Base-by-base conservation (phyloP, 768 basidiomycete genomes). In the Glaciozyma antarctica region DNA sequence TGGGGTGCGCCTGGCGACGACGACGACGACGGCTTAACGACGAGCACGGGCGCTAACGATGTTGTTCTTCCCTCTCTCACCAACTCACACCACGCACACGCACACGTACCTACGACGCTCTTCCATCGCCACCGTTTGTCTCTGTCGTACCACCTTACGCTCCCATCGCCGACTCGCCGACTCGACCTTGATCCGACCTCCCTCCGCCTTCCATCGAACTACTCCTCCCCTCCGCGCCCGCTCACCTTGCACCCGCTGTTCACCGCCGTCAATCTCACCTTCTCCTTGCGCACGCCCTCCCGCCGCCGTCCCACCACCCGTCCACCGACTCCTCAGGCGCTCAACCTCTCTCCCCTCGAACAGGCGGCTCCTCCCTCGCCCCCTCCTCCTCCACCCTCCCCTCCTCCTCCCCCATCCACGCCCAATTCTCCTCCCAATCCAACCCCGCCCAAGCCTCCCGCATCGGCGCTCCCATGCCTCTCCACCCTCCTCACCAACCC, bases 251-350 rank as follows among this genome's bases (percentile, higher is more conserved):
- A 34, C 21, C 59, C 34, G 7, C 13, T 49, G 28, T 30, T 30
- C 28, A n/a, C n/a, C n/a, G n/a, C 19, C 45, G 4, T 22, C 56
- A 19, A 24, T 7, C 9, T 12, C 53, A 4, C 19, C 62, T 8
- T 19, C 15, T 2, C 4, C 55, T 22, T 12, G 8, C 41, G 22
- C 58, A n/a, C 28, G 22, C 51, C 32, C 2, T 63, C 55, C 51
- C 34, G 63, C 44, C 64, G 62, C 21, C 62, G 54, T 62, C 21
- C 57, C 61, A 55, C 32, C 5, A 51, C 34, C 48, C 60, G 3
- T 24, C 64, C 8, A 24, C 8, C 61, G 28, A 21, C 19, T 43
- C 45, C 58, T 1, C 54, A 69, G 68, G 68, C 59, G 68, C 68
- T 2, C 64, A 69, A 61, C 68, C 68, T 16, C 24, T 66, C 32